Percentiles rank a stretch among this genome's conserved stretches.
These are phyloP conservation scores for Arachis stenosperma DNA, from an alignment of 306 rosid genomes.

Conservation along the genomic window DNA sequence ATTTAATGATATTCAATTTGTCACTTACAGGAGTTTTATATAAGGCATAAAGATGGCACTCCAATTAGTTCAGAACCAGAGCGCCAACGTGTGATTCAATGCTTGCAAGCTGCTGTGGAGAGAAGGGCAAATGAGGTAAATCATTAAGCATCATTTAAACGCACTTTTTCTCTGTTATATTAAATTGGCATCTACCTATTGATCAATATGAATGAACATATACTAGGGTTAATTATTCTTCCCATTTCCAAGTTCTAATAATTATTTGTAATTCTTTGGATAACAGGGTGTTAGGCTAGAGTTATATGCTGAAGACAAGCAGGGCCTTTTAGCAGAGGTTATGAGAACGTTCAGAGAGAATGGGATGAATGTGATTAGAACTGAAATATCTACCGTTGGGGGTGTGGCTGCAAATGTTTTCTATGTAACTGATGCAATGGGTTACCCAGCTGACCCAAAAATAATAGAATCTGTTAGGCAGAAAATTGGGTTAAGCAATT, in stretches of 20 bases:
- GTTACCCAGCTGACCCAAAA: conserved; percentile 64
- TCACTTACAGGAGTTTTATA: conserved; percentile 78
- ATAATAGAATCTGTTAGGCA: conserved; percentile 75
- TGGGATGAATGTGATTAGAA: conserved; percentile 81
- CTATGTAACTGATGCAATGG: conserved; percentile 78
- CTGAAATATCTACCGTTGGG: conserved; percentile 69
- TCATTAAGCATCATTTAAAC: background rate
- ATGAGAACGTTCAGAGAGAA: conserved; percentile 92
- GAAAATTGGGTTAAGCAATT: conserved; percentile 64
- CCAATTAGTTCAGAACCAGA: conserved; percentile 97
- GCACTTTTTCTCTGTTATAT: background rate
- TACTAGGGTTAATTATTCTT: background rate
- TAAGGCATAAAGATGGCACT: conserved; percentile 85
- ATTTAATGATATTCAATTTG: background rate
- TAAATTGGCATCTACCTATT: background rate
- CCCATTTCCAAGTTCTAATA: background rate
- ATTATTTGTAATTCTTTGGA: conserved; percentile 16
- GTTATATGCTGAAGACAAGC: conserved; percentile 57
- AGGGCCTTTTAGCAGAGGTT: conserved; percentile 78
- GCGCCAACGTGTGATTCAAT: conserved; percentile 84
- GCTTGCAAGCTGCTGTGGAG: conserved; percentile 81
- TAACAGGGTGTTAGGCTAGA: conserved; percentile 85
- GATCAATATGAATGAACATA: background rate
- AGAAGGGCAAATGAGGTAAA: conserved; percentile 80
- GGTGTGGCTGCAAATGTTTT: conserved; percentile 65